phyloP scores from a whole-genome alignment of 352 stramenopile genomes.

The Aphanomyces stellatus region DNA sequence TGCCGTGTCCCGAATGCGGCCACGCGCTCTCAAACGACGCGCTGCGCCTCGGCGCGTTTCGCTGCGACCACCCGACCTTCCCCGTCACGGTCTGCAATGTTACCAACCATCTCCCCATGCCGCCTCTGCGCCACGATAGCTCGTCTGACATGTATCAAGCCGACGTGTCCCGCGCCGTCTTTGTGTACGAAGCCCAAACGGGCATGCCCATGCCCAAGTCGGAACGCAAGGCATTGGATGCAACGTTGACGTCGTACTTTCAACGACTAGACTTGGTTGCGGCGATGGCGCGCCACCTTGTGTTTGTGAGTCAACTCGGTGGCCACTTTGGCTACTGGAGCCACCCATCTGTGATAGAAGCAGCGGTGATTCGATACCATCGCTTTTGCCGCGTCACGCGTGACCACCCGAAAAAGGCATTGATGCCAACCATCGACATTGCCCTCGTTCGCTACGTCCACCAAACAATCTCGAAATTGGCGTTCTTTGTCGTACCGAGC shows the following conservation, averaged over 20 bases:
- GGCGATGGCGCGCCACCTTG: background rate
- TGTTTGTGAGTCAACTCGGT: background rate
- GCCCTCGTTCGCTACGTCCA: background rate
- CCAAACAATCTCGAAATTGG: background rate
- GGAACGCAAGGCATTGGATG: no score
- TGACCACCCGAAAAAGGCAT: background rate
- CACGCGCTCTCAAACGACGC: no score
- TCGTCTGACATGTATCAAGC: no score
- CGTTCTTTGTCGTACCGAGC: no score
- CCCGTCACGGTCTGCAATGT: no score
- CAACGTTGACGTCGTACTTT: background rate
- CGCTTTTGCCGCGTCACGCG: background rate
- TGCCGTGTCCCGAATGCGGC: no score
- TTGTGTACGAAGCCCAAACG: background rate
- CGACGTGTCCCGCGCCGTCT: background rate
- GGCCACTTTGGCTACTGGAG: background rate
- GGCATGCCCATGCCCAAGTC: no score
- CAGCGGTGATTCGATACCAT: background rate
- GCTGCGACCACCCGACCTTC: no score
- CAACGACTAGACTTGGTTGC: background rate
- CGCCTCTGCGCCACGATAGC: no score
- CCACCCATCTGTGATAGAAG: background rate
- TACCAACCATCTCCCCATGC: no score
- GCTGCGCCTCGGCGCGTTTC: no score
- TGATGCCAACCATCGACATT: background rate